A percentile compares a stretch with the other conserved stretches of the same genome.
Conservation (phyloP, 805 yeast genomes). For the Candida coquimbonensis region DNA sequence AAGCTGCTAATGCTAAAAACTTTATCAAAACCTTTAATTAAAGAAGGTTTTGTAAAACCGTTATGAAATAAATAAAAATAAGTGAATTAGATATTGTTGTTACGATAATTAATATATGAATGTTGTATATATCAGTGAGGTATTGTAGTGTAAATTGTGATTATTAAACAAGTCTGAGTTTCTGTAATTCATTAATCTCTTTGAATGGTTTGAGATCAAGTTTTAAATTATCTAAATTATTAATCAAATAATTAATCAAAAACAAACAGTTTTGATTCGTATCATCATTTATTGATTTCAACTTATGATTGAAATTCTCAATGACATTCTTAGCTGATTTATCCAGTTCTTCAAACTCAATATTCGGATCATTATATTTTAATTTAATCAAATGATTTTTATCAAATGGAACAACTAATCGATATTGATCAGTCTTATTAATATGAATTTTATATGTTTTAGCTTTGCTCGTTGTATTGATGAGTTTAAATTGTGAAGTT, state of each 20-base stretch:
- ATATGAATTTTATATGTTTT: constrained; percentile 13
- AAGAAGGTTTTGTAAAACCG: no score
- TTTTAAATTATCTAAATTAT: constrained; percentile 14
- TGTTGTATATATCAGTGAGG: neutral
- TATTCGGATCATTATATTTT: neutral
- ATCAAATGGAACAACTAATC: constrained; percentile 14
- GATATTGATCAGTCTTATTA: constrained; percentile 11
- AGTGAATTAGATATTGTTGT: neutral
- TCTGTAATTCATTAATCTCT: constrained; percentile 12
- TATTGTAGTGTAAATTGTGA: neutral
- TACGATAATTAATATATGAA: neutral
- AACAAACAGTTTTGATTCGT: constrained; percentile 10
- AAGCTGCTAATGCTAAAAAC: constrained; percentile 44
- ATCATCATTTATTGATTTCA: constrained; percentile 1
- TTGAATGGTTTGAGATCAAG: constrained; percentile 11
- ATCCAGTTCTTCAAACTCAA: neutral
- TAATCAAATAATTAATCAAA: constrained; percentile 16
- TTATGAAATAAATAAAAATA: neutral
- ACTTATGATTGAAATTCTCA: constrained; percentile 20
- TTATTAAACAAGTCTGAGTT: constrained; percentile 3
- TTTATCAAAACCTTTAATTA: constrained; percentile 43
- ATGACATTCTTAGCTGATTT: constrained; percentile 9
- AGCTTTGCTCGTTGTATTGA: constrained; percentile 15
- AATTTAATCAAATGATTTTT: constrained; percentile 6
- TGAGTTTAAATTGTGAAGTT: constrained; percentile 12